phyloP scores from a whole-genome alignment of 129 eudicot genomes.

The Escallonia rubra region DNA sequence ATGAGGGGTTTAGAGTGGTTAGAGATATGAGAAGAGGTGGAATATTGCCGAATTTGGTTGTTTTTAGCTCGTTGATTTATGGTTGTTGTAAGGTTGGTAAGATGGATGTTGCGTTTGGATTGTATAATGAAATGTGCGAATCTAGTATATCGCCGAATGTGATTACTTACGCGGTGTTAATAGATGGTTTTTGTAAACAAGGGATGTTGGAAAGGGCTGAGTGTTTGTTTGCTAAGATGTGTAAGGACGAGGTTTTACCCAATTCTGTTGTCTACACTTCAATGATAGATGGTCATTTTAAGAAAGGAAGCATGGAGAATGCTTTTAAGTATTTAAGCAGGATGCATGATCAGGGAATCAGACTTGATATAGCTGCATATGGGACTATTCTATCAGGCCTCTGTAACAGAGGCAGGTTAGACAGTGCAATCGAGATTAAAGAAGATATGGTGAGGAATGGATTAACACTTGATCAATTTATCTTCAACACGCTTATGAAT shows the following conservation, averaged over 20 bases:
- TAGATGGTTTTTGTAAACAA: constrained; percentile 17
- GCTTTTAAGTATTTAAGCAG: constrained; percentile 6
- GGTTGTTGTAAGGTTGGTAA: constrained; percentile 18
- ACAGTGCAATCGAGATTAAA: constrained; percentile 4
- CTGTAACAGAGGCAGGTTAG: constrained; percentile 3
- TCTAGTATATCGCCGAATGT: constrained; percentile 6
- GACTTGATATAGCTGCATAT: constrained; percentile 10
- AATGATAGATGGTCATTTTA: constrained; percentile 16
- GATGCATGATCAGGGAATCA: constrained; percentile 12
- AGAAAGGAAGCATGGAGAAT: constrained; percentile 7
- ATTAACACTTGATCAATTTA: constrained; percentile 6
- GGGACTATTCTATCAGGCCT: constrained; percentile 8
- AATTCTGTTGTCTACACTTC: constrained; percentile 16
- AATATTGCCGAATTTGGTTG: constrained; percentile 11
- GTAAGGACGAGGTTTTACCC: constrained; percentile 6
- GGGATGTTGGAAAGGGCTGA: constrained; percentile 16
- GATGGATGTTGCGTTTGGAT: constrained; percentile 4
- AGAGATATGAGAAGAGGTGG: constrained; percentile 12
- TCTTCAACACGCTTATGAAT: constrained; percentile 6
- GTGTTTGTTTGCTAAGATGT: constrained; percentile 4
- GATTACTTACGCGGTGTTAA: constrained; percentile 11
- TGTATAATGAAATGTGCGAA: constrained; percentile 3
- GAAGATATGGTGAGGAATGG: constrained; percentile 7
- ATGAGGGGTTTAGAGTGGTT: constrained; percentile 2
- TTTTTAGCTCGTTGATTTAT: constrained; percentile 16